Evolutionary conservation across 2,329 filamentous ascomycete genomes (phyloP).

Genomic region (Colletotrichum plurivorum): DNA sequence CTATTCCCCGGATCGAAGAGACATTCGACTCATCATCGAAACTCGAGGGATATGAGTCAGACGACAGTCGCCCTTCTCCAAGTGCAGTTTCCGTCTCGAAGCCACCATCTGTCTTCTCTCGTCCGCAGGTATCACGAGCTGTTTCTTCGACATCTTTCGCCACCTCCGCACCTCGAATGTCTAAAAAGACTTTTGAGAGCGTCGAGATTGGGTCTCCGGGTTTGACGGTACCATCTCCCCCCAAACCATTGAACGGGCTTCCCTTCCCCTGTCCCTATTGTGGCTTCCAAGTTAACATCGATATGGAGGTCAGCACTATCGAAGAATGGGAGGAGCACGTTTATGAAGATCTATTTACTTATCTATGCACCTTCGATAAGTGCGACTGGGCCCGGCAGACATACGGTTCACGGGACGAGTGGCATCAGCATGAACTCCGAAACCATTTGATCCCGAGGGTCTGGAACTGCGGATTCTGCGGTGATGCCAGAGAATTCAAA

Average conservation of each 20-base stretch:
- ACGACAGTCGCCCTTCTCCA: background rate
- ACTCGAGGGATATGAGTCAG: background rate
- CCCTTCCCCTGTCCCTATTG: conserved; percentile 26
- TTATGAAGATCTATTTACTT: conserved; percentile 20
- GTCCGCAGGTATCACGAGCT: background rate
- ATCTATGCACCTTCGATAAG: conserved; percentile 32
- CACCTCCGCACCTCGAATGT: background rate
- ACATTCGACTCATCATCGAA: background rate
- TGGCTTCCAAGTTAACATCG: conserved; percentile 23
- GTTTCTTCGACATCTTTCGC: background rate
- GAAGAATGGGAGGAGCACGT: conserved; percentile 32
- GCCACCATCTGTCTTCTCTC: background rate
- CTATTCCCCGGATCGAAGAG: background rate
- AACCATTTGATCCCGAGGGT: conserved; percentile 14
- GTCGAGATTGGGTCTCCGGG: too few species aligned
- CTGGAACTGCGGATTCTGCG: conserved; percentile 18
- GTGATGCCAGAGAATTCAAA: conserved; percentile 8
- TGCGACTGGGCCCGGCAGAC: conserved; percentile 16
- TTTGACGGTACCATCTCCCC: background rate
- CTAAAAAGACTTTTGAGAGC: too few species aligned
- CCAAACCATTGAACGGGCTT: conserved; percentile 8
- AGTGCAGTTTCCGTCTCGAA: background rate
- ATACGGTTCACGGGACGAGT: conserved; percentile 22
- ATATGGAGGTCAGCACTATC: conserved; percentile 1
- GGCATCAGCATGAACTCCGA: conserved; percentile 21